These are phyloP conservation scores for Tillandsia fasciculata DNA, from an alignment of 176 grass and related monocot genomes.

Conservation along the genomic window DNA sequence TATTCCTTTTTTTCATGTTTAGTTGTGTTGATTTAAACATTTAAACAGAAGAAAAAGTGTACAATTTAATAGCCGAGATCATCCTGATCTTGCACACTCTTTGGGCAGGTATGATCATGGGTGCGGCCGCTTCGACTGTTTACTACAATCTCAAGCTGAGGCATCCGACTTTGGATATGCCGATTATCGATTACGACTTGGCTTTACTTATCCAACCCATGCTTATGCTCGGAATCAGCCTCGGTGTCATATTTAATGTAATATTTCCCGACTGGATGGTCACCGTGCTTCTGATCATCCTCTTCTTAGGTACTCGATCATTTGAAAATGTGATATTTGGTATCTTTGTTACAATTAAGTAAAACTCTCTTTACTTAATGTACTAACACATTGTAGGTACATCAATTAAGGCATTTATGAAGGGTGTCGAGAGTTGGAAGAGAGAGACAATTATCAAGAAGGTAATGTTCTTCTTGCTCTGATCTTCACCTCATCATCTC, in stretches of 20 bases:
- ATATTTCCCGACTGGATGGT: constrained; percentile 71
- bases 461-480: constrained; percentile 24
- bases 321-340: background rate
- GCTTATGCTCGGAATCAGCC: constrained; percentile 84
- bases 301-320: constrained; percentile 45
- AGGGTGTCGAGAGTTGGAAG: constrained; percentile 60
- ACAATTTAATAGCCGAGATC: background rate
- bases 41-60: background rate
- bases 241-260: constrained; percentile 59
- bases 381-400: constrained; percentile 27
- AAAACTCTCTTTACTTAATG: too few species aligned
- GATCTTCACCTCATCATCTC: background rate
- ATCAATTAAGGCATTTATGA: constrained; percentile 57
- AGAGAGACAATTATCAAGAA: constrained; percentile 38
- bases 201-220: constrained; percentile 76
- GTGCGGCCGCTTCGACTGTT: constrained; percentile 51
- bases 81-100: background rate
- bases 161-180: constrained; percentile 62
- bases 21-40: background rate
- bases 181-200: constrained; percentile 70
- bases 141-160: constrained; percentile 75
- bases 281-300: constrained; percentile 52
- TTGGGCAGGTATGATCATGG: constrained; percentile 74
- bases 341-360: background rate
- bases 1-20: background rate